These are phyloP conservation scores for Trichocladium antarcticum DNA, from an alignment of 495 filamentous ascomycete species.

Conservation along the genomic window DNA sequence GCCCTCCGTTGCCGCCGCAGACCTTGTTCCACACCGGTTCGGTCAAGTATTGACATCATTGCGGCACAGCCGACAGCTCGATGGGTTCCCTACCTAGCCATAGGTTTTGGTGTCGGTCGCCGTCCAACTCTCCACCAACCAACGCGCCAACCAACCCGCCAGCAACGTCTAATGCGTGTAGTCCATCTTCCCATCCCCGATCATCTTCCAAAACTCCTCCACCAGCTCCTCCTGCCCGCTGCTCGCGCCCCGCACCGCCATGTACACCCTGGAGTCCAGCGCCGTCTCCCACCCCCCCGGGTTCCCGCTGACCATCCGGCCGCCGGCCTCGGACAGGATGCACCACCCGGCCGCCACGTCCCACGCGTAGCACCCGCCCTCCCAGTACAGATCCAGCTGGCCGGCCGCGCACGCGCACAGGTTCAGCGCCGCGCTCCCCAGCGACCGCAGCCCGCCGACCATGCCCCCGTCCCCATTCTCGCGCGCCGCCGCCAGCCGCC, in stretches of 20 bases:
- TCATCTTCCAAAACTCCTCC: conserved; percentile 66
- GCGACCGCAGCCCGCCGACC: conserved; percentile 65
- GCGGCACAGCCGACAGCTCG: no score
- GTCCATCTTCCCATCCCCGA: conserved; percentile 37
- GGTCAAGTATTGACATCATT: no score
- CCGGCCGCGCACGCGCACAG: conserved; percentile 72
- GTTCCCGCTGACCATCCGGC: conserved; percentile 67
- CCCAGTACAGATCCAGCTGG: conserved; percentile 78
- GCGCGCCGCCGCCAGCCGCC: conserved; percentile 51
- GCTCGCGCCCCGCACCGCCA: conserved; percentile 59
- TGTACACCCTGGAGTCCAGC: conserved; percentile 67
- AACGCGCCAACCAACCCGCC: no score
- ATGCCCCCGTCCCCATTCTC: conserved; percentile 62
- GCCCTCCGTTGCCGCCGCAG: no score
- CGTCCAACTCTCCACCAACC: no score
- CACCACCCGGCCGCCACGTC: conserved; percentile 90
- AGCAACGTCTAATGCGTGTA: conserved; percentile 36
- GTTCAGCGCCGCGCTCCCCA: conserved; percentile 78
- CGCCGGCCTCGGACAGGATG: conserved; percentile 74
- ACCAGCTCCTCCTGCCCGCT: conserved; percentile 63
- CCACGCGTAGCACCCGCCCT: conserved; percentile 91
- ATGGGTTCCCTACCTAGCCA: no score
- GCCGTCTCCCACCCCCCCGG: conserved; percentile 61
- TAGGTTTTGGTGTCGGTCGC: not conserved
- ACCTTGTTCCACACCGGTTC: no score